Conservation (phyloP, 164 flowering plant genomes). For the Macadamia integrifolia region DNA sequence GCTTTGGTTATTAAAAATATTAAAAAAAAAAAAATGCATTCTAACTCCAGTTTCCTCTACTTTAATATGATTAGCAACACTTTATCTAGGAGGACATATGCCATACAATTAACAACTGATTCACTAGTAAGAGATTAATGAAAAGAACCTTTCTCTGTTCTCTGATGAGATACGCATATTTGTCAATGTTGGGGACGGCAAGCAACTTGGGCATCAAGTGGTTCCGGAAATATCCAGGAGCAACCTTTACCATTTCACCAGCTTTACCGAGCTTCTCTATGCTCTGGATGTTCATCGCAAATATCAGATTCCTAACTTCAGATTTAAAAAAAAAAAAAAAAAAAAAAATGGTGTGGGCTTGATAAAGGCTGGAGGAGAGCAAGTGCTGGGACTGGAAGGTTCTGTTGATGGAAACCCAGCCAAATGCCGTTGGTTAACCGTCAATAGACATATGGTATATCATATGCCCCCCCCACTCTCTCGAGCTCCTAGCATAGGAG, state of each 20-base stretch:
- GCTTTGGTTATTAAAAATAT: no score
- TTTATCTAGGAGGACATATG: not conserved
- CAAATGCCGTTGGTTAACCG: no score
- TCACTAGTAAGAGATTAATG: not conserved
- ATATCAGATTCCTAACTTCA: conserved; percentile 7
- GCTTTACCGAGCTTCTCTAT: conserved; percentile 91
- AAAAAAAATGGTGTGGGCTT: not conserved
- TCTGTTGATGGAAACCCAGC: no score
- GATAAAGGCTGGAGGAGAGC: no score
- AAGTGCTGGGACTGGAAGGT: no score
- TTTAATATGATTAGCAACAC: no score
- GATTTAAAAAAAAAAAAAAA: not conserved
- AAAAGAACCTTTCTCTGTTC: conserved; percentile 78
- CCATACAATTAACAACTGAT: not conserved
- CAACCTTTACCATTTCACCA: conserved; percentile 94
- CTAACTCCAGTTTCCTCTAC: no score
- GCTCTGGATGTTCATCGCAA: conserved; percentile 27
- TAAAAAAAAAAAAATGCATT: no score
- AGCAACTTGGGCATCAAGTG: conserved; percentile 96
- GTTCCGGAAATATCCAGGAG: conserved; percentile 93
- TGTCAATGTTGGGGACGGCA: conserved; percentile 91
- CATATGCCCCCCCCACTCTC: no score
- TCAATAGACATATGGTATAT: no score
- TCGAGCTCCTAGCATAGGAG: no score
- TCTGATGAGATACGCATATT: conserved; percentile 65